Evolutionary conservation across 371 early-diverging fungal genomes (phyloP).

Genomic region (Catenaria anguillulae): DNA sequence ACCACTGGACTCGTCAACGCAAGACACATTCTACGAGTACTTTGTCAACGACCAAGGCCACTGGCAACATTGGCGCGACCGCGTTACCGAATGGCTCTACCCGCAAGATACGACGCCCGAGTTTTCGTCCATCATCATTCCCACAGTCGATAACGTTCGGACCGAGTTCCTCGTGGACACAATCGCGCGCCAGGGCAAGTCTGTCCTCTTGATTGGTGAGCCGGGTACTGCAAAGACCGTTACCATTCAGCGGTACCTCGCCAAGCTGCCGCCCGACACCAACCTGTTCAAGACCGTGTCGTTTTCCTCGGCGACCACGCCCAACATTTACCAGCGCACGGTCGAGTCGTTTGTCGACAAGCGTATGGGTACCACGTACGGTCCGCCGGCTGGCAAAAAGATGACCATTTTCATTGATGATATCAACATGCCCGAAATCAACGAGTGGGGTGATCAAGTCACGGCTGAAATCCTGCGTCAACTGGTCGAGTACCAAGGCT

Average conservation of each 20-base stretch:
- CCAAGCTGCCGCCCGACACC: conserved; percentile 34
- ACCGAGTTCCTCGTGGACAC: conserved; percentile 41
- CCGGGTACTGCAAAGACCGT: conserved; percentile 49
- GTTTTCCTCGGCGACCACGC: conserved; percentile 44
- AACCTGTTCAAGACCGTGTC: conserved; percentile 35
- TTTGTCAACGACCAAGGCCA: conserved; percentile 38
- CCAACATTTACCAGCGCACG: conserved; percentile 44
- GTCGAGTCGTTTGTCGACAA: conserved; percentile 45
- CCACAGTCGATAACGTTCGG: conserved; percentile 46
- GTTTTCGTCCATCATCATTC: conserved; percentile 42
- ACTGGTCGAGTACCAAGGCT: conserved; percentile 43
- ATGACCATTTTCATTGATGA: conserved; percentile 48
- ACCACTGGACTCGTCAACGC: conserved; percentile 25
- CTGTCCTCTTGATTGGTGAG: conserved; percentile 45
- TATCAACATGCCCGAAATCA: conserved; percentile 50
- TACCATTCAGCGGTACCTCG: conserved; percentile 34
- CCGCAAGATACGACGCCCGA: conserved; percentile 39
- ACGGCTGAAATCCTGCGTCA: conserved; percentile 45
- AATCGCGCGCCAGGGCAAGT: conserved; percentile 28
- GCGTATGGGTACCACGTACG: conserved; percentile 47
- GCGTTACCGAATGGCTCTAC: conserved; percentile 34
- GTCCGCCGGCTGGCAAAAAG: conserved; percentile 47
- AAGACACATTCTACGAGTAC: conserved; percentile 42
- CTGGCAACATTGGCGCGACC: conserved; percentile 41
- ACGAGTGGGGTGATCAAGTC: conserved; percentile 52